These are phyloP conservation scores for Komagataella kurtzmanii DNA, from an alignment of 805 yeast genomes.

Conservation along the genomic window DNA sequence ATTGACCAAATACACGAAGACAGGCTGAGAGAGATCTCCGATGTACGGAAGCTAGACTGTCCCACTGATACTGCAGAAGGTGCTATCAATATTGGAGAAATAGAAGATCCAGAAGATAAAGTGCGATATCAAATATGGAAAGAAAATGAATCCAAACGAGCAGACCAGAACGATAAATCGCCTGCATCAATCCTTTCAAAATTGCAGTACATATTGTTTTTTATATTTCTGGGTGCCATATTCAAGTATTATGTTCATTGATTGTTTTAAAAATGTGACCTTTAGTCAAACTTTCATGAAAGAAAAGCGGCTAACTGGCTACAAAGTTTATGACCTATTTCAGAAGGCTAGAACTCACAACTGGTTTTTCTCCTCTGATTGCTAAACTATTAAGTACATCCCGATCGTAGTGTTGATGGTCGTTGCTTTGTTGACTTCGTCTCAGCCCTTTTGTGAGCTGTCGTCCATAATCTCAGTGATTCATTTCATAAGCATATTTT, in stretches of 20 bases:
- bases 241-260: background rate
- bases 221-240: background rate
- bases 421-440: no score
- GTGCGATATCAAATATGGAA: background rate
- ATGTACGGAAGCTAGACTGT: background rate
- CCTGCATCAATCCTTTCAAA: background rate
- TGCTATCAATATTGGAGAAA: conserved; percentile 21
- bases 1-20: conserved; percentile 3
- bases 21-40: background rate
- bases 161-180: background rate
- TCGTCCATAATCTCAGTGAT: no score
- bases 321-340: no score
- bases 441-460: no score
- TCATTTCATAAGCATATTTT: no score
- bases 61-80: background rate
- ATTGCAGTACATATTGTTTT: background rate
- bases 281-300: background rate
- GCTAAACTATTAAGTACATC: no score
- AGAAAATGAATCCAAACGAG: background rate
- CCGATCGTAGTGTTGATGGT: no score
- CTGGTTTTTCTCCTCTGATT: no score
- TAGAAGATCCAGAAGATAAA: conserved; percentile 51
- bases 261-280: background rate
- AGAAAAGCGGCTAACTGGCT: background rate
- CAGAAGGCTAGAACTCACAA: no score